phyloP scores from a whole-genome alignment of 1,139 yeast genomes.

The Yamadazyma jaroonii region DNA sequence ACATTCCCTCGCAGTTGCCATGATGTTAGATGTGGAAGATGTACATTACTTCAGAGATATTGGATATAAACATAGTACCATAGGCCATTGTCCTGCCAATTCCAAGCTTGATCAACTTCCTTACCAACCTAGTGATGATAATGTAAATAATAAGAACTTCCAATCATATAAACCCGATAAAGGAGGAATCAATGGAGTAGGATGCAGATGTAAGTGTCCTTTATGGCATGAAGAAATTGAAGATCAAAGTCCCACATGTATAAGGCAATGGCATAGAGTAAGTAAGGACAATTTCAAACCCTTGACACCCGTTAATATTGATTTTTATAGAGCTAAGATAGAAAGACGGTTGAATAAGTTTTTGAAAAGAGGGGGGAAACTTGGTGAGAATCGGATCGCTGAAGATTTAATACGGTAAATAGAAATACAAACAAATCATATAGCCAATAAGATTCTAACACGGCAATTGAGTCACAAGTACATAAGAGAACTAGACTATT shows the following conservation, averaged over 20 bases:
- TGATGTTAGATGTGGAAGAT: constrained; percentile 63
- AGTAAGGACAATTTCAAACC: constrained; percentile 33
- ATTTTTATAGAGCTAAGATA: constrained; percentile 31
- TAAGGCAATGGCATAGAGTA: constrained; percentile 52
- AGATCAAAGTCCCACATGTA: constrained; percentile 51
- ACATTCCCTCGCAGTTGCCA: constrained; percentile 79
- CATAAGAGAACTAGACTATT: no score
- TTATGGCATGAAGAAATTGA: constrained; percentile 49
- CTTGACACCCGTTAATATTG: constrained; percentile 27
- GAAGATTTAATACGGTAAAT: neutral
- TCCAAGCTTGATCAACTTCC: constrained; percentile 45
- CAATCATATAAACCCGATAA: constrained; percentile 45
- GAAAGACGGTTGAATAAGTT: constrained; percentile 23
- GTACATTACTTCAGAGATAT: constrained; percentile 88
- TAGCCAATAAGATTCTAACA: no score
- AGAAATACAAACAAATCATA: neutral
- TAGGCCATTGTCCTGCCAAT: constrained; percentile 83
- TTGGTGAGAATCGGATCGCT: constrained; percentile 17
- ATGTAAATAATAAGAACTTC: constrained; percentile 12
- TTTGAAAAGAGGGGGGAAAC: constrained; percentile 25
- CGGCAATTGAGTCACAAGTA: no score
- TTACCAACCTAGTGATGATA: constrained; percentile 30
- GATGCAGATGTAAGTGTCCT: constrained; percentile 88
- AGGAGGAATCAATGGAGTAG: constrained; percentile 56
- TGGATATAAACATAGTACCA: constrained; percentile 77